Conservation (phyloP, 2,329 filamentous ascomycete species). For the Calonectria ilicicola region DNA sequence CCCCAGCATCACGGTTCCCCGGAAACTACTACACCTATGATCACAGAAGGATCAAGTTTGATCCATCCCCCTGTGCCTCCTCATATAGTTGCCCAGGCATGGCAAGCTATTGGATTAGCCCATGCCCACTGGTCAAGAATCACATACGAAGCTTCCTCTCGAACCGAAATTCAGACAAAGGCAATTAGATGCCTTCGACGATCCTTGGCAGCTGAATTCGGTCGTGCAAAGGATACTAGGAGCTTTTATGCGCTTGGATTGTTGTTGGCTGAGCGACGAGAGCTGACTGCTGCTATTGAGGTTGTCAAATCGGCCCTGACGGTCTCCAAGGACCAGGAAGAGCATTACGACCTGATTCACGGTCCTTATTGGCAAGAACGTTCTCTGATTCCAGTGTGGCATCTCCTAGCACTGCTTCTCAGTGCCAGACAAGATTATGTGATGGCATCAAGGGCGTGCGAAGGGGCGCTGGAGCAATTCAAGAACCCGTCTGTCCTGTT, state of each 20-base stretch:
- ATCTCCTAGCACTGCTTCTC: slow-evolving; percentile 86
- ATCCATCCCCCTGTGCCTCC: slow-evolving; percentile 64
- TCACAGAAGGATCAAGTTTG: slow-evolving; percentile 49
- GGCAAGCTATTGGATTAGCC: slow-evolving; percentile 87
- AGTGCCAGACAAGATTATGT: slow-evolving; percentile 88
- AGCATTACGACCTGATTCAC: slow-evolving; percentile 56
- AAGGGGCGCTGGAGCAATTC: slow-evolving; percentile 93
- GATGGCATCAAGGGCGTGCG: slow-evolving; percentile 84
- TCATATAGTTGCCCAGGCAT: slow-evolving; percentile 75
- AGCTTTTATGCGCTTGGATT: slow-evolving; percentile 84
- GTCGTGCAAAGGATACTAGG: slow-evolving; percentile 76
- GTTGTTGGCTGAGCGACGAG: slow-evolving; percentile 89
- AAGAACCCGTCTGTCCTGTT: slow-evolving; percentile 78
- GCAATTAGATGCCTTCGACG: slow-evolving; percentile 82
- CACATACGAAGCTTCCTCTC: slow-evolving; percentile 79
- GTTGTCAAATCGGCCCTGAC: slow-evolving; percentile 82
- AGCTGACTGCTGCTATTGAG: slow-evolving; percentile 84
- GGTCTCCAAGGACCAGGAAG: slow-evolving; percentile 62
- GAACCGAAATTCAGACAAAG: slow-evolving; percentile 80
- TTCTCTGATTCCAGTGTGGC: slow-evolving; percentile 85
- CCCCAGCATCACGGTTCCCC: slow-evolving; percentile 44
- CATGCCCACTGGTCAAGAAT: slow-evolving; percentile 88
- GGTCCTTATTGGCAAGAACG: slow-evolving; percentile 72
- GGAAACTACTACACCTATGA: slow-evolving; percentile 45
- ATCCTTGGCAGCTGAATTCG: slow-evolving; percentile 76